Evolutionary conservation across 2,329 filamentous ascomycete species (phyloP), one percentile per base, ranked within the genome.

Genomic region (Diaporthe longicolla): DNA sequence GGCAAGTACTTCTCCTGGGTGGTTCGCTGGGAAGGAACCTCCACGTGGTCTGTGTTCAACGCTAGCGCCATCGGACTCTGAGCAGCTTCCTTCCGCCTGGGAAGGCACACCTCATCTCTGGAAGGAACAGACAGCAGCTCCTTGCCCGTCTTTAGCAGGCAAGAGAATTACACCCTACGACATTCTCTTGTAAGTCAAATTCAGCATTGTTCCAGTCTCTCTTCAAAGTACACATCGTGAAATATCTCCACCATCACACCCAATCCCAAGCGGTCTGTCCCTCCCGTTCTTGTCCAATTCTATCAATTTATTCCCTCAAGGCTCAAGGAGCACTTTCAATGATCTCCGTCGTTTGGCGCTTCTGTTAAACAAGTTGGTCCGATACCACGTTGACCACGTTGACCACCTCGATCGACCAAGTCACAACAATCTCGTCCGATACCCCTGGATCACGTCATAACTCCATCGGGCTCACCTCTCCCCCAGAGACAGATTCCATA

Each of bases 41-140:
- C 17, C 24, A 37, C 2, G 43, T 68, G 63, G 63, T 6, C 32
- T 1, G 63, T 68, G 63, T 48, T 48, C 59, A 65, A 65, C 40
- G 59, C 40, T 65, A 48, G 59, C 40, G 40, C 19, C 21, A 48
- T 65, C n/a, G 24, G 11, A 21, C 21, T 10, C 29, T 24, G 21
- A 8, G 9, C n/a, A 24, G 8, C 32, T 54, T 40, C 63, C 32
- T 68, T 29, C 45, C 24, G 19, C n/a, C 52, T 54, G 32, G 63
- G 48, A 68, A 54, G 63, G 63, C 32, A 68, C 48, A 19, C 13
- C 63, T 29, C 45, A 35, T 37, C 63, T 32, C 35, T 52, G 63
- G 63, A 66, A 66, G 45, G 45, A 52, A 32, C 61, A 35, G 29
- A 48, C 24, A 48, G 17, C 40, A 43, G 43, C 61, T 50, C 21